phyloP scores from a whole-genome alignment of 495 filamentous ascomycete species.

The Trichoderma reesei region DNA sequence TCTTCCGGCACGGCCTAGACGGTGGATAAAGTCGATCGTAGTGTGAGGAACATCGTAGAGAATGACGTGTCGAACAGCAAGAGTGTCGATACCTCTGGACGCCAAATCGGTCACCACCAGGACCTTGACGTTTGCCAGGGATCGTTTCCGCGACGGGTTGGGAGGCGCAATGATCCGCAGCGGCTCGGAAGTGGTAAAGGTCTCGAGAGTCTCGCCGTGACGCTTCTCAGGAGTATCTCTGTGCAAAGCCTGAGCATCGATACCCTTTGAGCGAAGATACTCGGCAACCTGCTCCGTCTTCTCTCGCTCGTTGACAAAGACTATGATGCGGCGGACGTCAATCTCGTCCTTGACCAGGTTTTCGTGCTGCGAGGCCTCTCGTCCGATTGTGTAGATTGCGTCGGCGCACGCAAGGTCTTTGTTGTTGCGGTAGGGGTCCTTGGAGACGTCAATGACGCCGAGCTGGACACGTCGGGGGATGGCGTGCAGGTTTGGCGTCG shows the following conservation, averaged over 20 bases:
- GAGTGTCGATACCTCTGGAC: constrained; percentile 86
- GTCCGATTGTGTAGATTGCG: constrained; percentile 86
- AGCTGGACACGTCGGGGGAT: constrained; percentile 92
- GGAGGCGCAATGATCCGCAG: constrained; percentile 15
- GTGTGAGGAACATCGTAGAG: constrained; percentile 93
- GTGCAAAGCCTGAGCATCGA: constrained; percentile 74
- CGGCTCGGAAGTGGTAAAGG: constrained; percentile 57
- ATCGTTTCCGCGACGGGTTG: constrained; percentile 2
- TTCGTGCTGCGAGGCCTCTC: constrained; percentile 52
- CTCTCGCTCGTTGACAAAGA: constrained; percentile 97
- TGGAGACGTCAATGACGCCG: constrained; percentile 82
- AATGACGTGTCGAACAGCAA: constrained; percentile 84
- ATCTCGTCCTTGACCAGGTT: constrained; percentile 28
- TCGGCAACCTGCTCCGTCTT: constrained; percentile 69
- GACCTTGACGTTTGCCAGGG: constrained; percentile 65
- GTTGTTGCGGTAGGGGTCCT: constrained; percentile 84
- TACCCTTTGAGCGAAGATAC: constrained; percentile 73
- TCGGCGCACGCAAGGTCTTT: constrained; percentile 87
- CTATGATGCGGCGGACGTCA: constrained; percentile 78
- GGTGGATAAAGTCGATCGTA: constrained; percentile 94
- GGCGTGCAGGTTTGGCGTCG: constrained; percentile 89
- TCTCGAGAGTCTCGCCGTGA: constrained; percentile 61
- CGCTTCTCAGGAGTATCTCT: constrained; percentile 67
- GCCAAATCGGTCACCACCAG: constrained; percentile 90
- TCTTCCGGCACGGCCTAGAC: constrained; percentile 78